Conservation (phyloP, 495 filamentous ascomycete genomes). For the Penicillium coprophilum region DNA sequence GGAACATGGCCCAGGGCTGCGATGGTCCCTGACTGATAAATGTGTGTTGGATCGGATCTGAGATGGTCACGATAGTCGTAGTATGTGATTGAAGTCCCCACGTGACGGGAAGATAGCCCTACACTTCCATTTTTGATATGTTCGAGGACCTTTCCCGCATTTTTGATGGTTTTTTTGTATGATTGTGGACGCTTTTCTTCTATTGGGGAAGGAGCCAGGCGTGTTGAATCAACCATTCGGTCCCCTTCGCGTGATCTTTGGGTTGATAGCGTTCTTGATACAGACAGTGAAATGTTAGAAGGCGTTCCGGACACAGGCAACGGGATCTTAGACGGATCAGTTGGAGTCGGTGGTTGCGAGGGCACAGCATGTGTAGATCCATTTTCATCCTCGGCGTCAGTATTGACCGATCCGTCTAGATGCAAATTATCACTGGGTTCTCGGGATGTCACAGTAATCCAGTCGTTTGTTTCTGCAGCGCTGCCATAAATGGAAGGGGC, state of each 20-base stretch:
- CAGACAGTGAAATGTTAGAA: not conserved
- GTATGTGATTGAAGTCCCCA: conserved; percentile 4
- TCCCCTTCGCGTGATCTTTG: not conserved
- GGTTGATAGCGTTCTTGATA: not conserved
- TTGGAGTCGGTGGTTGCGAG: not conserved
- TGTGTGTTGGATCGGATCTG: not conserved
- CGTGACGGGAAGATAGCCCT: not conserved
- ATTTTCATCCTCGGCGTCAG: not conserved
- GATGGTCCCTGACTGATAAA: not conserved
- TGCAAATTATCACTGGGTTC: no score
- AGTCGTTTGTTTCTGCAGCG: no score
- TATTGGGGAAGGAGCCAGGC: not conserved
- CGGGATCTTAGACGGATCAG: not conserved
- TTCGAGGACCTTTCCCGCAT: conserved; percentile 11
- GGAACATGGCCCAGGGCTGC: not conserved
- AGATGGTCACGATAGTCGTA: conserved; percentile 9
- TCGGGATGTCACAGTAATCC: no score
- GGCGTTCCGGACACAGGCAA: not conserved
- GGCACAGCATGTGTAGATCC: not conserved
- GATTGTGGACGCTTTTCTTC: not conserved
- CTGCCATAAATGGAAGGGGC: no score
- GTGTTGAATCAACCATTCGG: not conserved
- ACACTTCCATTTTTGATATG: conserved; percentile 18
- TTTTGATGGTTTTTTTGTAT: conserved; percentile 9
- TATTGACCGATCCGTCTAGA: no score